phyloP scores from a whole-genome alignment of 2,329 filamentous ascomycete genomes.

The Fusarium domesticum region DNA sequence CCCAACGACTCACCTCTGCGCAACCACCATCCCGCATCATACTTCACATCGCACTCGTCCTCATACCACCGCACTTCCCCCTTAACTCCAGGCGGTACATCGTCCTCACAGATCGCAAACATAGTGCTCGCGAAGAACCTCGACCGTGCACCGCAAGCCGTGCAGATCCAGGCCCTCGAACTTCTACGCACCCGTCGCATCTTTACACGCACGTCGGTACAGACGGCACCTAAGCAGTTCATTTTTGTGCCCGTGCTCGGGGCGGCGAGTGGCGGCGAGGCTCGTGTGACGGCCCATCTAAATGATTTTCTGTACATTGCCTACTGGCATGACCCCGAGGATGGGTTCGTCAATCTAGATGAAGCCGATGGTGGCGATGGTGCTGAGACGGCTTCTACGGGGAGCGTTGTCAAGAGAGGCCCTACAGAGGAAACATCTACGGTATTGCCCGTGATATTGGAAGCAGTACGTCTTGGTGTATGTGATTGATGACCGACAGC shows the following conservation, averaged over 20 bases:
- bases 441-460: constrained; percentile 38
- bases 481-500: not conserved
- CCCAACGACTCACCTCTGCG: constrained; percentile 27
- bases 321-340: constrained; percentile 72
- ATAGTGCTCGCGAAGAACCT: constrained; percentile 80
- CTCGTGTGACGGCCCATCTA: constrained; percentile 54
- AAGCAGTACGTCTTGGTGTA: constrained; percentile 37
- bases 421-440: constrained; percentile 19
- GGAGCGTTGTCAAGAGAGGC: constrained; percentile 46
- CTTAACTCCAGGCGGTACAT: constrained; percentile 25
- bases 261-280: constrained; percentile 44
- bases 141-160: constrained; percentile 65
- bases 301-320: constrained; percentile 88
- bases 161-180: constrained; percentile 79
- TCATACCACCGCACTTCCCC: constrained; percentile 27
- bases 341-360: constrained; percentile 74
- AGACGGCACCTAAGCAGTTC: constrained; percentile 73
- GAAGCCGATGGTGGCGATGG: constrained; percentile 43
- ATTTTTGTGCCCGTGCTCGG: constrained; percentile 73
- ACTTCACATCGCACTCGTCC: constrained; percentile 29
- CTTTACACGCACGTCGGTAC: constrained; percentile 70
- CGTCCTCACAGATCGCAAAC: constrained; percentile 62
- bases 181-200: constrained; percentile 77
- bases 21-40: constrained; percentile 28
- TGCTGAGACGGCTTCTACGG: constrained; percentile 37